Evolutionary conservation across 2,329 filamentous ascomycete species (phyloP).

Genomic region (Phoma herbarum): DNA sequence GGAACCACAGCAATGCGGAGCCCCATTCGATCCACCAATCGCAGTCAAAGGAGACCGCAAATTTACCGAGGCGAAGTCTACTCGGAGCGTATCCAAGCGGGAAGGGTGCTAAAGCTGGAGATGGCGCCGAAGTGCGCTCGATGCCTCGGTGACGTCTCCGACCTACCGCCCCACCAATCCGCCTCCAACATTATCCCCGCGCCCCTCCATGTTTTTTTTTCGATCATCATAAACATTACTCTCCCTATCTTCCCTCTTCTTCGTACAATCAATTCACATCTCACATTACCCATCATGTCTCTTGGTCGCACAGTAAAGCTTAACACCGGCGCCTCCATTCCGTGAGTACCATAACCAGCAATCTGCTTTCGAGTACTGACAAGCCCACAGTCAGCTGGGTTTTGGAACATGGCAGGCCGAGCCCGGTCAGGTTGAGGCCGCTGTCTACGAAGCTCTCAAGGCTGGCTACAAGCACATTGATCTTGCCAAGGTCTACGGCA

Average conservation of each 20-base stretch:
- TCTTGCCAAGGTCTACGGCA: constrained; percentile 44
- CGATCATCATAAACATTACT: constrained; percentile 17
- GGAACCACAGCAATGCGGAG: constrained; percentile 3
- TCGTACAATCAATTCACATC: constrained; percentile 9
- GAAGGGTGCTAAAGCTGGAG: constrained; percentile 15
- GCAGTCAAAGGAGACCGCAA: constrained; percentile 8
- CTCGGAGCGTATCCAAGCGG: constrained; percentile 7
- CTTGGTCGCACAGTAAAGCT: constrained; percentile 58
- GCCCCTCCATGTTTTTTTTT: constrained; percentile 12
- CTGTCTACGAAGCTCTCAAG: constrained; percentile 51
- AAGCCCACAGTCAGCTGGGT: constrained; percentile 68
- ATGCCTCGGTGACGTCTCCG: constrained; percentile 31
- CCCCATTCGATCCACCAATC: constrained; percentile 13
- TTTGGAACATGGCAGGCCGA: constrained; percentile 47
- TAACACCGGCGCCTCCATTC: constrained; percentile 77
- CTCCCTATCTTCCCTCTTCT: constrained; percentile 4
- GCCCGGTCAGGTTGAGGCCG: constrained; percentile 50
- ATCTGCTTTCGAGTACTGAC: constrained; percentile 66
- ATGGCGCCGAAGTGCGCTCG: constrained; percentile 27
- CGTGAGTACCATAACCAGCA: constrained; percentile 70
- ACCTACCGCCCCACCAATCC: constrained; percentile 27
- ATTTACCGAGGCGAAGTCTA: constrained; percentile 5
- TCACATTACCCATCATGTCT: constrained; percentile 34
- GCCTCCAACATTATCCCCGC: constrained; percentile 25
- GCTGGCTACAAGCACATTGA: constrained; percentile 45